phyloP scores from a whole-genome alignment of 1,139 yeast species.

The Kodamaea plutei region DNA sequence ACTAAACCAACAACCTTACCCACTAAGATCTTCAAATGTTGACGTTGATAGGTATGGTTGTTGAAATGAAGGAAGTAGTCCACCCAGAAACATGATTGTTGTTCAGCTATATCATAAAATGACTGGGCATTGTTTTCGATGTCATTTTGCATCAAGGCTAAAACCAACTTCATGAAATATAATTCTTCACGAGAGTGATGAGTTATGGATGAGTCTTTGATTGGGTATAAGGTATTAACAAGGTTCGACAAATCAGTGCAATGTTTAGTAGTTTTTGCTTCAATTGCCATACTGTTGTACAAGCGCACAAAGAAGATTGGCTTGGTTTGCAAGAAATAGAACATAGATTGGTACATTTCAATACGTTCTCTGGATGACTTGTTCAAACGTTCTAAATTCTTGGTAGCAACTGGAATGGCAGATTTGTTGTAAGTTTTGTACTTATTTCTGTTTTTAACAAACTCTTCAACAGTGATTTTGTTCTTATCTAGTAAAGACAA shows the following conservation, averaged over 20 bases:
- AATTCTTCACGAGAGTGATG: conserved; percentile 67
- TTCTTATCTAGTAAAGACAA: conserved; percentile 75
- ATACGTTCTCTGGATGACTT: conserved; percentile 40
- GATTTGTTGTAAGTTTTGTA: conserved; percentile 21
- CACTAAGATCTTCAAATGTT: conserved; percentile 48
- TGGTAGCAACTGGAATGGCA: conserved; percentile 14
- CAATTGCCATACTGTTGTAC: conserved; percentile 20
- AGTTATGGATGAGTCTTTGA: conserved; percentile 26
- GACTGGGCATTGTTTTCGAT: conserved; percentile 23
- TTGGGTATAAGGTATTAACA: conserved; percentile 48
- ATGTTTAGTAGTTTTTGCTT: conserved; percentile 18
- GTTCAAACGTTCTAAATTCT: conserved; percentile 30
- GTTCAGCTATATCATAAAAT: conserved; percentile 34
- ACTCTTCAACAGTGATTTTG: conserved; percentile 74
- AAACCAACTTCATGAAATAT: conserved; percentile 59
- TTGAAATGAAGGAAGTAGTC: conserved; percentile 53
- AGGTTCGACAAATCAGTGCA: conserved; percentile 40
- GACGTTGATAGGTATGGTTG: conserved; percentile 56
- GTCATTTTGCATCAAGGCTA: conserved; percentile 48
- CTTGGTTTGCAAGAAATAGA: conserved; percentile 81
- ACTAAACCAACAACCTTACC: conserved; percentile 46
- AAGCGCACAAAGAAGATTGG: conserved; percentile 66
- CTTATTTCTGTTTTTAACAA: conserved; percentile 53
- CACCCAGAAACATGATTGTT: conserved; percentile 41
- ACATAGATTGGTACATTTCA: conserved; percentile 70